These are phyloP conservation scores for Heliosperma pusillum DNA, from an alignment of 148 eudicot species.

Conservation along the genomic window DNA sequence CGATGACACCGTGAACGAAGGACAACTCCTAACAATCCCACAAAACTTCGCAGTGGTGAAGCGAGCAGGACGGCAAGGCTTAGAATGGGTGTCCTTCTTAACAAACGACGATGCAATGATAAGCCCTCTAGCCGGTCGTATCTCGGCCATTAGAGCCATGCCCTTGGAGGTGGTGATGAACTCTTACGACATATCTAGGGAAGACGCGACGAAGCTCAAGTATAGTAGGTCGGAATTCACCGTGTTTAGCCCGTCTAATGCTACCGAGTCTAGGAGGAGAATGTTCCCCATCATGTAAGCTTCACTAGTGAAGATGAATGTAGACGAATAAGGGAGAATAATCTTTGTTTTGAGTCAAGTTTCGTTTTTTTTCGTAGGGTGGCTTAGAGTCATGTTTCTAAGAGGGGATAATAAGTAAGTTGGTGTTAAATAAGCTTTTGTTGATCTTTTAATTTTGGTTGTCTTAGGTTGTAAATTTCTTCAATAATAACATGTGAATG, in stretches of 20 bases:
- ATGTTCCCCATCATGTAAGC: conserved; percentile 19
- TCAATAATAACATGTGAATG: conserved; percentile 21
- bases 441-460: conserved; percentile 12
- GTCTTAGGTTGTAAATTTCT: conserved; percentile 12
- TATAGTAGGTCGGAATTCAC: conserved; percentile 35
- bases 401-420: conserved; percentile 22
- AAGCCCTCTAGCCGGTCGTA: conserved; percentile 38
- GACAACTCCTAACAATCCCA: conserved; percentile 57
- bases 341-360: background rate
- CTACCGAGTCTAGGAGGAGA: conserved; percentile 19
- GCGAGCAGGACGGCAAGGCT: conserved; percentile 46
- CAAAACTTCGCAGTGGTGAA: conserved; percentile 50
- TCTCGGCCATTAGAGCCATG: conserved; percentile 42
- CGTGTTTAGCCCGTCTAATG: conserved; percentile 30
- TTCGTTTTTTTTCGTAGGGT: too few species aligned
- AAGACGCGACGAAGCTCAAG: conserved; percentile 54
- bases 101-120: conserved; percentile 43
- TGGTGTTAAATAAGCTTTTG: conserved; percentile 6
- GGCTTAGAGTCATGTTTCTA: conserved; percentile 14
- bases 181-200: conserved; percentile 39
- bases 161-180: conserved; percentile 52
- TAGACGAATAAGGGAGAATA: background rate
- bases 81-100: conserved; percentile 55
- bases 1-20: conserved; percentile 43
- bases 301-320: background rate